Evolutionary conservation across 352 stramenopile species (phyloP), one percentile per base, ranked within the genome.

Genomic region (Phytophthora boehmeriae): DNA sequence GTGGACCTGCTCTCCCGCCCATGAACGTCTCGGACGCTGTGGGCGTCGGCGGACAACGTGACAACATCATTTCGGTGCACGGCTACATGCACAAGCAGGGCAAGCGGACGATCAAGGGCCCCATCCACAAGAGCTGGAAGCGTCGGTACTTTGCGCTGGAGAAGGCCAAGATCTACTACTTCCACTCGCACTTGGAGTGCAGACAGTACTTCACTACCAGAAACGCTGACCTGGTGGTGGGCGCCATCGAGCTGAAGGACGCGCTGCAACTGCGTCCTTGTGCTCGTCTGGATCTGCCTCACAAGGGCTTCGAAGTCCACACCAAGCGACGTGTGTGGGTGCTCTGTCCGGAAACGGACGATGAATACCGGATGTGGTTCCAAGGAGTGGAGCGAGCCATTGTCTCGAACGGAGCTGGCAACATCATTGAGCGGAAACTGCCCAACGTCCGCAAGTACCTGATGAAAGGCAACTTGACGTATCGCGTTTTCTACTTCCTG

Each of bases 61-160:
- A 90, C 74, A 95, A 95, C 71, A 88, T 95, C 69, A 95, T 95
- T 57, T 90, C 84, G 41, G 85, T 95, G 39, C 87, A 95, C 63
- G 87, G 87, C 49, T 95, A 93, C 75, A 80, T 95, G 78, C 85
- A 95, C 87, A 95, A 95, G 69, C 87, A 95, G 63, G 87, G 84
- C 60, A 95, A 93, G 71, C 87, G 87, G 42, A 84, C 81, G 4
- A 90, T 95, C 62, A 95, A 93, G 71, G 87, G 87, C 1, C 87
- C 87, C 19, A 88, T 95, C 57, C 84, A 93, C 75, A 95, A 95
- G 71, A 87, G 71, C 32, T 95, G 87, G 87, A 92, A 92, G 59
- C 81, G 83, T 20, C 87, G 87, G 17, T 95, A 94, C 71, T 95
- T 95, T 60, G 78, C 87, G 20, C 66, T 95, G 0, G 87, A 95